Base-by-base conservation (phyloP, 495 filamentous ascomycete genomes). In the Aspergillus heteromorphus region DNA sequence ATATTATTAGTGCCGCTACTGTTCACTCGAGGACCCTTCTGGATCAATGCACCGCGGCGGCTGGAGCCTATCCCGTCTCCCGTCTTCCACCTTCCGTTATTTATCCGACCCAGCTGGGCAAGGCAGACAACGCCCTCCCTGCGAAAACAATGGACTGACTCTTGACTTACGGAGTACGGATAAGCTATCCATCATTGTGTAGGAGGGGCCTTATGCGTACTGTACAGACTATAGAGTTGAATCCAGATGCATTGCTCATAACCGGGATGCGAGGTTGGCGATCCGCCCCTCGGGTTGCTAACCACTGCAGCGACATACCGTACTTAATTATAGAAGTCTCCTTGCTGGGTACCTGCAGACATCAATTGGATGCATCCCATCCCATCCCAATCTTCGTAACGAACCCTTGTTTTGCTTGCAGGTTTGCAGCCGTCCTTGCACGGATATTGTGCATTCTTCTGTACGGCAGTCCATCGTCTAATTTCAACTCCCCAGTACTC, bases 261-360 rank as follows among this genome's bases (percentile, higher is more conserved):
- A 9, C 34, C 34, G 34, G n/a, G 11, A 38, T 38, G 34, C 34
- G 34, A 38, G 11, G 34, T 4, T n/a, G n/a, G n/a, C 34, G 34
- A n/a, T n/a, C 34, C 34, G 34, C n/a, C 34, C 34, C 34, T 13
- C 34, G 34, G 34, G 34, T 38, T 38, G 34, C 34, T 38, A 38
- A 38, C 10, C n/a, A 38, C 34, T 38, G 11, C 34, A n/a, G 34
- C 34, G 34, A n/a, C 27, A 31, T 55, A n/a, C n/a, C n/a, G n/a
- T n/a, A n/a, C n/a, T n/a, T n/a, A 48, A 38, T 55, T 29, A 55
- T 55, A 55, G 43, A 31, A 1, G 17, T 25, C 21, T 48, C 60
- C 60, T 63, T 63, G 54, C 54, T 31, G 51, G 41, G 60, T 59
- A 45, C 60, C 54, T 63, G 57, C 57, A 63, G 53, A 45, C 30